Evolutionary conservation across 176 grass and related monocot genomes (phyloP).

Genomic region (Carex parvula): DNA sequence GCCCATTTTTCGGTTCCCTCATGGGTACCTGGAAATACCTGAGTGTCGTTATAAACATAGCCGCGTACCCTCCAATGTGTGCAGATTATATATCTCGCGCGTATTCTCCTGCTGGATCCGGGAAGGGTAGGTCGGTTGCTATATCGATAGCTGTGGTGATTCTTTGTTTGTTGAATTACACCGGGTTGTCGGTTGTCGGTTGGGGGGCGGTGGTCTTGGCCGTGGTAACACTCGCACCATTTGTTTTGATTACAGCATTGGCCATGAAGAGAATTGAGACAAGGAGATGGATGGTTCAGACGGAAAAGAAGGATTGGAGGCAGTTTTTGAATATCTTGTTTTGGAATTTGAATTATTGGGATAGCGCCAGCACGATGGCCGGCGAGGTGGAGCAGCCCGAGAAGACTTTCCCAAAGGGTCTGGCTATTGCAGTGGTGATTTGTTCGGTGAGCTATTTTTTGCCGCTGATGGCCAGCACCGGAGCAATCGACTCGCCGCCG

Average conservation of each 20-base stretch:
- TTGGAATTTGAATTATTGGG: conserved; percentile 56
- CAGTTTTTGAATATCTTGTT: conserved; percentile 44
- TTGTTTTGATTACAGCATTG: conserved; percentile 32
- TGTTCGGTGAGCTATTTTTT: conserved; percentile 55
- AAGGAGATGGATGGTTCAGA: conserved; percentile 31
- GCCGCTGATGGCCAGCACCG: conserved; percentile 56
- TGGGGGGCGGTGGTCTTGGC: conserved; percentile 66
- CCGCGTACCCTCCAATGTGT: conserved; percentile 61
- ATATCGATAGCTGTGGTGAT: conserved; percentile 45
- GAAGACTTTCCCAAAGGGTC: conserved; percentile 32
- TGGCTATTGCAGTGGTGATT: conserved; percentile 36
- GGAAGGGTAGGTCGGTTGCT: conserved; percentile 27
- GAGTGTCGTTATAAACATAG: conserved; percentile 53
- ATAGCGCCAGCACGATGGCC: conserved; percentile 40
- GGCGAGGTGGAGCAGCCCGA: conserved; percentile 38
- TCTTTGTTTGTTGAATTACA: conserved; percentile 52
- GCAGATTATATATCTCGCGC: conserved; percentile 54
- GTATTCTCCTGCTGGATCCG: conserved; percentile 33
- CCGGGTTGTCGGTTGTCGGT: conserved; percentile 53
- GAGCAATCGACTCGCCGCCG: conserved; percentile 38
- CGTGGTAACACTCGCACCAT: conserved; percentile 39
- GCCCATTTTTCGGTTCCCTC: conserved; percentile 58
- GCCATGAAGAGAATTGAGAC: conserved; percentile 26
- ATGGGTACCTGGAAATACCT: conserved; percentile 75
- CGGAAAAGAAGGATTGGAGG: conserved; percentile 39